Evolutionary conservation across 177 flowering plant species (phyloP).

Genomic region (Vitis hybrid): DNA sequence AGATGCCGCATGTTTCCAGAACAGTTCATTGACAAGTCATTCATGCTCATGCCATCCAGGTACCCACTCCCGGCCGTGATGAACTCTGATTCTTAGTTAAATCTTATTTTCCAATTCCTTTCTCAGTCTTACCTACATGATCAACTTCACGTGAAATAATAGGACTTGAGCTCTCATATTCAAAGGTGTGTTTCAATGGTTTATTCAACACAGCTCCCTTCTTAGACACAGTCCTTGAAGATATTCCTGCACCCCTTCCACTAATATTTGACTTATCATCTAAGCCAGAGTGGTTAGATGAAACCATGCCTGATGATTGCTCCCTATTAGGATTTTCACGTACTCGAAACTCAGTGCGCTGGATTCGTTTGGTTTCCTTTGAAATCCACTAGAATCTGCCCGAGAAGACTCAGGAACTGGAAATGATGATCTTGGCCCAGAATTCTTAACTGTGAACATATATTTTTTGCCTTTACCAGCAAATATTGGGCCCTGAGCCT

Average conservation of each 20-base stretch:
- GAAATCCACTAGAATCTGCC: conserved; percentile 51
- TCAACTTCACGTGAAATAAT: conserved; percentile 27
- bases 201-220: conserved; percentile 34
- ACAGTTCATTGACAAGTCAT: conserved; percentile 52
- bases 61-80: conserved; percentile 37
- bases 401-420: conserved; percentile 35
- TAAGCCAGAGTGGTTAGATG: conserved; percentile 28
- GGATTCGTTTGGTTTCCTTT: conserved; percentile 56
- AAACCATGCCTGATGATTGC: conserved; percentile 32
- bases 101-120: conserved; percentile 36
- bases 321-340: conserved; percentile 55
- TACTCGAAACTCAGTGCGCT: conserved; percentile 67
- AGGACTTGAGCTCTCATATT: conserved; percentile 37
- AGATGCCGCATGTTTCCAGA: conserved; percentile 64
- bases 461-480: conserved; percentile 53
- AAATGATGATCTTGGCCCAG: conserved; percentile 39
- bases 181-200: conserved; percentile 36
- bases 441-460: conserved; percentile 47
- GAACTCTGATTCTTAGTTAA: conserved; percentile 26
- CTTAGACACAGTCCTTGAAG: conserved; percentile 38
- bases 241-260: conserved; percentile 35
- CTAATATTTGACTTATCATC: conserved; percentile 41
- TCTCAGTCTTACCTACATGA: conserved; percentile 41
- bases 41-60: conserved; percentile 41
- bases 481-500: conserved; percentile 38